A percentile compares a stretch with the other conserved stretches of the same genome.
Conservation (phyloP, 139 green algal genomes). For the Edaphochlamys debaryana region DNA sequence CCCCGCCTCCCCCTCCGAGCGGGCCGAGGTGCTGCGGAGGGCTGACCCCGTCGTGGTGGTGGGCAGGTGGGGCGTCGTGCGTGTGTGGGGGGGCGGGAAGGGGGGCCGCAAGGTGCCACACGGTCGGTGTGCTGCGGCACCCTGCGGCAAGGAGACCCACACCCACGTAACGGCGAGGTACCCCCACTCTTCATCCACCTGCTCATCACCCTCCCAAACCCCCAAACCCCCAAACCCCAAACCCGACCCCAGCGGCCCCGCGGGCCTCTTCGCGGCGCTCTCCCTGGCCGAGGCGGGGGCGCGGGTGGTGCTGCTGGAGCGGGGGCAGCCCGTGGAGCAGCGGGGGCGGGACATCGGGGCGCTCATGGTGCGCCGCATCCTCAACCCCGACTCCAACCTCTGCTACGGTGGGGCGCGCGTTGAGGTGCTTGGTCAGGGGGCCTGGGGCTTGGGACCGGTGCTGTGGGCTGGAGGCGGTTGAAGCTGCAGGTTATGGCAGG, state of each 20-base stretch:
- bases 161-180: too few relatives aligned
- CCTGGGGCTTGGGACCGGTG: neutral
- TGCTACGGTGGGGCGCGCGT: conserved; percentile 78
- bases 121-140: too few relatives aligned
- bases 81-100: too few relatives aligned
- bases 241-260: conserved; percentile 74
- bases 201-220: too few relatives aligned
- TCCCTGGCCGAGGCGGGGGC: conserved; percentile 68
- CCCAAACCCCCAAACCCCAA: too few relatives aligned
- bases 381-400: conserved; percentile 83
- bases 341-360: conserved; percentile 85
- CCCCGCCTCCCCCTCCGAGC: too few relatives aligned
- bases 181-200: too few relatives aligned
- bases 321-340: conserved; percentile 83
- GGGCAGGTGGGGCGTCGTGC: neutral
- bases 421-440: neutral
- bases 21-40: neutral
- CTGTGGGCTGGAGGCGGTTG: too few relatives aligned
- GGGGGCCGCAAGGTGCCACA: too few relatives aligned
- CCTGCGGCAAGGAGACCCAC: too few relatives aligned
- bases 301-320: conserved; percentile 79
- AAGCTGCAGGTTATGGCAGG: too few relatives aligned
- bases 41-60: neutral
- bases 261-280: conserved; percentile 87
- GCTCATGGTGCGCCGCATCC: conserved; percentile 69